phyloP scores from a whole-genome alignment of 2,329 filamentous ascomycete genomes.

The Epichloe coenophiala region DNA sequence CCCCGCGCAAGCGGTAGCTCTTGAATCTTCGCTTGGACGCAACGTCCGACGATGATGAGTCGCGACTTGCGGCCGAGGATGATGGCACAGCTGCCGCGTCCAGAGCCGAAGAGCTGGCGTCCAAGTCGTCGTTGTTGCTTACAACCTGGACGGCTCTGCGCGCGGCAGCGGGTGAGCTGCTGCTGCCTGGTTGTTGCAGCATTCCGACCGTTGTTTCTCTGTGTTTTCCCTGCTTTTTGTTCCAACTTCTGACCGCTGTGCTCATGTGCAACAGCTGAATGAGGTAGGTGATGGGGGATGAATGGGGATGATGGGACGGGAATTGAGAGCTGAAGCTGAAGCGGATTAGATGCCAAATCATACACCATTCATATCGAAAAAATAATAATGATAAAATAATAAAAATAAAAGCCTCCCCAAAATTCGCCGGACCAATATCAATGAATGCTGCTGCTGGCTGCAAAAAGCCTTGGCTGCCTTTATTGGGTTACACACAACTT shows the following conservation, averaged over 20 bases:
- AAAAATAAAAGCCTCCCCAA: too few species aligned
- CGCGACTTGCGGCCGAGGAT: neutral
- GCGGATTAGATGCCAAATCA: neutral
- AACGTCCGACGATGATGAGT: constrained; percentile 3
- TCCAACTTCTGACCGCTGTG: too few species aligned
- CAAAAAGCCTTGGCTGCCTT: neutral
- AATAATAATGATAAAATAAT: too few species aligned
- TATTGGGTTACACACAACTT: neutral
- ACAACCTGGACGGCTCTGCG: neutral
- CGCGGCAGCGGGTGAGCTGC: neutral
- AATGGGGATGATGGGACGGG: neutral
- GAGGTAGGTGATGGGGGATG: too few species aligned
- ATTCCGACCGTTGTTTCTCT: neutral
- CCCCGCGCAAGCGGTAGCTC: constrained; percentile 19
- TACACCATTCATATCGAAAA: neutral
- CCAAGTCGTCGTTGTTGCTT: neutral
- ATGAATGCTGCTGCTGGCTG: neutral
- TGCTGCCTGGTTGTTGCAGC: neutral
- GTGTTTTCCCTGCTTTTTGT: too few species aligned
- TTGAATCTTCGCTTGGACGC: constrained; percentile 14
- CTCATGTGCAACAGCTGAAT: too few species aligned
- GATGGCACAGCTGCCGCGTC: neutral
- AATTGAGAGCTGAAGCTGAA: neutral
- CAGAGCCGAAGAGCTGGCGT: constrained; percentile 1
- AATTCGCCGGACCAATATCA: too few species aligned